A percentile compares a stretch with the other conserved stretches of the same genome.
These are phyloP conservation scores for Neurospora pannonica DNA, from an alignment of 495 filamentous ascomycete genomes.

Conservation along the genomic window DNA sequence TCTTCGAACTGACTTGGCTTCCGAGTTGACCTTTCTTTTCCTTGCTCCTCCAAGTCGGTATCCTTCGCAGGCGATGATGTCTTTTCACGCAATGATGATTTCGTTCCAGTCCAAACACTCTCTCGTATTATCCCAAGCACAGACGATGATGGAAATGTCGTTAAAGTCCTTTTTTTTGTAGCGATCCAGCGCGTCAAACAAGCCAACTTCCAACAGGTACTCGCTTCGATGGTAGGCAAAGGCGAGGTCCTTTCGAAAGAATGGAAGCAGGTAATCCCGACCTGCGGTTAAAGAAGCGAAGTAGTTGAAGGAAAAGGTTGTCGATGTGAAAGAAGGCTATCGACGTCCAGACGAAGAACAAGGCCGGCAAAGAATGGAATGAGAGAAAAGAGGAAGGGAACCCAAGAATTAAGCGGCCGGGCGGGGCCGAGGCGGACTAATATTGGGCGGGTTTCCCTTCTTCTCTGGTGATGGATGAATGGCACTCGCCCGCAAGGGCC, in stretches of 20 bases:
- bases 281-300: constrained; percentile 25
- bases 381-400: constrained; percentile 17
- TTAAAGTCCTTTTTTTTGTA: neutral
- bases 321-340: constrained; percentile 40
- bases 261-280: constrained; percentile 37
- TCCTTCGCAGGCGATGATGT: neutral
- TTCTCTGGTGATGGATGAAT: neutral
- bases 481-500: constrained; percentile 21
- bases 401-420: constrained; percentile 16
- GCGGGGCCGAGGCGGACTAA: constrained; percentile 28
- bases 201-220: neutral
- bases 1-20: neutral
- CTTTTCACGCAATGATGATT: neutral
- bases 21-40: neutral
- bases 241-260: constrained; percentile 10
- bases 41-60: neutral
- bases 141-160: neutral
- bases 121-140: neutral
- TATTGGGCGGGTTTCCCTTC: constrained; percentile 22
- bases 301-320: constrained; percentile 14
- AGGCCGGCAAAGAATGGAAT: constrained; percentile 28
- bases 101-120: neutral
- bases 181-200: neutral
- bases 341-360: constrained; percentile 32
- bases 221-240: neutral